These are phyloP conservation scores for Tausonia pullulans DNA, from an alignment of 1,284 basidiomycete genomes.

Conservation along the genomic window DNA sequence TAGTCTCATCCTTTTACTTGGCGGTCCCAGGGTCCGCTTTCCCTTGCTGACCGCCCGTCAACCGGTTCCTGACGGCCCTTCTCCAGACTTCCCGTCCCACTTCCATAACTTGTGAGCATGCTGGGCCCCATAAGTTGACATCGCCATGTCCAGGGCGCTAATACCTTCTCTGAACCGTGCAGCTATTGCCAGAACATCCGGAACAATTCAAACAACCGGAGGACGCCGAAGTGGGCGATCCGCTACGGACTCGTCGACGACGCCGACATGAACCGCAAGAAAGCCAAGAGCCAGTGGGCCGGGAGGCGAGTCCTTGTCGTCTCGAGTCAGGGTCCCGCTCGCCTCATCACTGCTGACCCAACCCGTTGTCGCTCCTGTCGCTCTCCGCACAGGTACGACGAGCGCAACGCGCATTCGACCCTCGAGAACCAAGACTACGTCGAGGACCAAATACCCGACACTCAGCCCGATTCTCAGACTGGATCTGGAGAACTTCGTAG, in stretches of 20 bases:
- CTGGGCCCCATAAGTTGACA: conserved; percentile 7
- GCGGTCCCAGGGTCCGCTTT: neutral
- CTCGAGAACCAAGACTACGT: conserved; percentile 60
- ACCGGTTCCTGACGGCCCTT: neutral
- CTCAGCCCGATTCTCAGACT: too few relatives aligned
- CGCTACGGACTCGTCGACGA: conserved; percentile 71
- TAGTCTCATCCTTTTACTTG: conserved; percentile 9
- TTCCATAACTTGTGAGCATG: conserved; percentile 32
- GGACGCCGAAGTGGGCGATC: conserved; percentile 90
- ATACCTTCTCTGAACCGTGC: neutral
- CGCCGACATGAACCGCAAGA: conserved; percentile 58
- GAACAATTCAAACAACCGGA: conserved; percentile 76
- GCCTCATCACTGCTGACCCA: neutral
- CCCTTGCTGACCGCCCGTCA: neutral
- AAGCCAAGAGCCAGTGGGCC: conserved; percentile 75
- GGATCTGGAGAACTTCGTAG: too few relatives aligned
- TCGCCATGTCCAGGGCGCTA: neutral
- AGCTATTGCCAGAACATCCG: conserved; percentile 83
- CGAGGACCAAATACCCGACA: conserved; percentile 41
- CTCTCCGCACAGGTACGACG: conserved; percentile 47
- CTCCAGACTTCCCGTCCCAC: conserved; percentile 35
- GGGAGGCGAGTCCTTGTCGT: conserved; percentile 34
- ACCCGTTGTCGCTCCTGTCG: neutral
- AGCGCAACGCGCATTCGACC: conserved; percentile 61
- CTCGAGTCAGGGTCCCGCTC: neutral